Base-by-base conservation (phyloP, 2,329 filamentous ascomycete species). In the Leptographium lundbergii region DNA sequence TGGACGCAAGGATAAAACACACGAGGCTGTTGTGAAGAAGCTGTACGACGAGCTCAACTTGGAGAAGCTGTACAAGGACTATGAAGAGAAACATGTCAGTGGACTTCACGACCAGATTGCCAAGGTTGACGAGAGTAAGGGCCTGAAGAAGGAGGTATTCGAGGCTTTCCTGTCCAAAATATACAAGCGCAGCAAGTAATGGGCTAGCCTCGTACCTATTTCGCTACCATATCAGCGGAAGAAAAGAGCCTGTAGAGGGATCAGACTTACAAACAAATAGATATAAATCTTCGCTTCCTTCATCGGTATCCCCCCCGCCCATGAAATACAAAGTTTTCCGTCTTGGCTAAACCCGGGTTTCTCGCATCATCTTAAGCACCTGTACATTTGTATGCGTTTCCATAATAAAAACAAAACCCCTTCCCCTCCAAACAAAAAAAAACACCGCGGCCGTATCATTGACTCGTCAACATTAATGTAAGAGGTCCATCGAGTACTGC, bases 111-210 rank as follows among this genome's bases (percentile, higher is more conserved):
- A 78, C 61, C 81, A 86, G 78, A 96, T 99, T 68, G 80, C 78
- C 25, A 75, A 84, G 61, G 77, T 97, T 57, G 91, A 99, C 69
- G 91, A 96, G 80, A 85, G 80, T 62, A 82, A 88, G 64, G 94
- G 94, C 19, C 75, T 99, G 69, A 96, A 95, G 81, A 94, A 89
- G 81, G 81, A 80, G 61, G 82, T 97, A 48, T 96, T 97, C 66
- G 87, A 95, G 67, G 81, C 82, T 52, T 99, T 97, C 80, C 78
- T 99, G 64, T 79, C 80, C 73, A 99, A 99, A 82, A 97, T 99
- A 70, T 97, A 97, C 82, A 96, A 96, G 85, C 82, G 94, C 70
- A 94, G 84, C 81, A 97, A 96, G 77, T 97, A 88, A 64, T 5
- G 47, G 2, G 34, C 10, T 24, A 25, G 22, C 6, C 22, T 25